phyloP scores from a whole-genome alignment of 2,329 filamentous ascomycete genomes.

The Cordyceps farinosa region DNA sequence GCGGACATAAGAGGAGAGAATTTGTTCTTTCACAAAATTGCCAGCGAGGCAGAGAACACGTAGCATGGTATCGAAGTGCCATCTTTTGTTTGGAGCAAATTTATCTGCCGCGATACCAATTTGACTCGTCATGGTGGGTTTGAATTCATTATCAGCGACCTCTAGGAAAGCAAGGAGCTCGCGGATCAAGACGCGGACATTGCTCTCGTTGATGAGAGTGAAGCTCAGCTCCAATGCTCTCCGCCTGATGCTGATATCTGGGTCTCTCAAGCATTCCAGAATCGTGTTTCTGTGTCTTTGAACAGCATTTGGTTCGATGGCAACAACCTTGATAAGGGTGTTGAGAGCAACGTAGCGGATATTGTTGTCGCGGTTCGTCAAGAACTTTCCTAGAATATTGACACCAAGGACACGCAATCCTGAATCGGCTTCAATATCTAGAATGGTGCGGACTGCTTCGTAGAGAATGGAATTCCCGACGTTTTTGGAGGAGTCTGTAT shows the following conservation, averaged over 20 bases:
- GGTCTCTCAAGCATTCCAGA: constrained; percentile 89
- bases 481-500: constrained; percentile 97
- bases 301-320: constrained; percentile 95
- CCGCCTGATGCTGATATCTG: constrained; percentile 94
- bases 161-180: constrained; percentile 94
- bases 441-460: constrained; percentile 92
- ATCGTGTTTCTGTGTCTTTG: constrained; percentile 97
- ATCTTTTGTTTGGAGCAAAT: constrained; percentile 93
- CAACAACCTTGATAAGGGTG: constrained; percentile 95
- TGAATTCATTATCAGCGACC: constrained; percentile 97
- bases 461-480: constrained; percentile 98
- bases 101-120: constrained; percentile 96
- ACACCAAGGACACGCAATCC: constrained; percentile 91
- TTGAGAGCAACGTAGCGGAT: constrained; percentile 98
- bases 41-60: constrained; percentile 89
- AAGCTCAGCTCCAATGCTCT: constrained; percentile 97
- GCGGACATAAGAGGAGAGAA: constrained; percentile 92
- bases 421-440: constrained; percentile 97
- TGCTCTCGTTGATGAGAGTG: constrained; percentile 94
- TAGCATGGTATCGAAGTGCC: constrained; percentile 98
- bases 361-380: constrained; percentile 98
- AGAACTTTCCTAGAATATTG: constrained; percentile 96
- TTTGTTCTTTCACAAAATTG: constrained; percentile 97
- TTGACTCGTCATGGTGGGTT: constrained; percentile 96
- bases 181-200: constrained; percentile 87